Base-by-base conservation (phyloP, 768 basidiomycete genomes). In the Podaxis mareebaensis region DNA sequence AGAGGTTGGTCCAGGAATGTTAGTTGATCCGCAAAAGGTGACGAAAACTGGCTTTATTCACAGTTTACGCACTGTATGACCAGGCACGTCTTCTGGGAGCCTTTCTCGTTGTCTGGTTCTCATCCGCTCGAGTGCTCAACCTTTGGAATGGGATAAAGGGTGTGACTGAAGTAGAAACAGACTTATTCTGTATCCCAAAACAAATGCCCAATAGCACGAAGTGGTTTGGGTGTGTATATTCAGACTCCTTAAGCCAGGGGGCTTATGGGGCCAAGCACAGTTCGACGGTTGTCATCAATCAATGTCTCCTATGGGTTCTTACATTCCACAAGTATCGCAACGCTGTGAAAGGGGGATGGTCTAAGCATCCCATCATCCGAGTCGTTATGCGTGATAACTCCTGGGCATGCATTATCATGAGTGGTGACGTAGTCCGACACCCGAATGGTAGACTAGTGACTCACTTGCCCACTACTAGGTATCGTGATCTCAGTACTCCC, bases 181-280 rank as follows among this genome's bases (percentile, higher is more conserved):
- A 59, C 11, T 3, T 15, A 12, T n/a, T 49, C 28, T 59, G 58
- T 59, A 38, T 59, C 13, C 8, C 22, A 20, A 59, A 22, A 13
- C 30, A 26, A 26, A 59, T 46, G 1, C 58, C 58, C 4, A 24
- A 49, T 33, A 59, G 46, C 38, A 36, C 58, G 12, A 59, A 49
- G 17, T 59, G 58, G 58, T 59, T 59, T 28, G 38, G 46, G 58
- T 59, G 28, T 10, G 58, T 59, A 13, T n/a, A 40, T 24, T 22
- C 10, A 8, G n/a, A 12, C 15, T 20, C 8, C 20, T 40, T 20
- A 12, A 24, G 20, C 5, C 11, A 56, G 17, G 44, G 8, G 20
- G 5, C 11, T 40, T 5, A 40, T 22, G 12, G 22, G 33, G 6
- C 20, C 12, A 11, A 39, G 44, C n/a, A 20, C 20, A 56, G 54